phyloP scores from a whole-genome alignment of 805 yeast species.

The Cyberlindnera bimundalis region DNA sequence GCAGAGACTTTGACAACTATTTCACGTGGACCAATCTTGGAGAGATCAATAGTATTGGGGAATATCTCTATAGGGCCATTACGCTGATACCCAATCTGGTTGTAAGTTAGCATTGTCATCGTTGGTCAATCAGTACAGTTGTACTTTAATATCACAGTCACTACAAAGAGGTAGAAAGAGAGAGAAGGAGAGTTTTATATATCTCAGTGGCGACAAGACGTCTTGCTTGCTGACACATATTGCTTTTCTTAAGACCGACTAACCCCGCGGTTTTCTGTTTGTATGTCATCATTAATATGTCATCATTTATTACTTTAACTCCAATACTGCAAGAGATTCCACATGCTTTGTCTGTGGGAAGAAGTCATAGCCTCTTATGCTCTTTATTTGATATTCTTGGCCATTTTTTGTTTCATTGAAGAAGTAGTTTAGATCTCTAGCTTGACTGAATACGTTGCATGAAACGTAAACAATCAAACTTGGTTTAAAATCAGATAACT shows the following conservation, averaged over 20 bases:
- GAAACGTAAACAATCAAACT: conserved; percentile 83
- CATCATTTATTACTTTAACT: conserved; percentile 7
- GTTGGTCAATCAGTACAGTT: too few species aligned
- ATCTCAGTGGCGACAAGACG: too few species aligned
- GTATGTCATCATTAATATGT: too few species aligned
- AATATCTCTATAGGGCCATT: conserved; percentile 11
- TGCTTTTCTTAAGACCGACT: too few species aligned
- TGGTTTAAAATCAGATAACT: conserved; percentile 79
- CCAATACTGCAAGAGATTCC: conserved; percentile 74
- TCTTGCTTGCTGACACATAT: too few species aligned
- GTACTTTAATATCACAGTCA: too few species aligned
- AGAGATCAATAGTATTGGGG: conserved; percentile 3
- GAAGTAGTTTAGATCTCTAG: conserved; percentile 84
- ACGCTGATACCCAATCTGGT: conserved; percentile 18
- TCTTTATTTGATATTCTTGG: conserved; percentile 59
- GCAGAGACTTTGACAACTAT: conserved; percentile 45
- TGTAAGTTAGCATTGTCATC: conserved; percentile 1
- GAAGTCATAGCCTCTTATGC: conserved; percentile 89
- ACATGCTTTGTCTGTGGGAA: conserved; percentile 94
- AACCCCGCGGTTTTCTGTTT: too few species aligned
- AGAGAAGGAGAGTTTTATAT: too few species aligned
- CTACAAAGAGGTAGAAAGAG: too few species aligned
- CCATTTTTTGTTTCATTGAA: conserved; percentile 62
- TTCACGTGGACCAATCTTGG: conserved; percentile 33
- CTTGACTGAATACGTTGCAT: conserved; percentile 98